A percentile compares a stretch with the other conserved stretches of the same genome.
Conservation (phyloP, 192 early-diverging fungal species). For the Funneliformis mosseae region DNA sequence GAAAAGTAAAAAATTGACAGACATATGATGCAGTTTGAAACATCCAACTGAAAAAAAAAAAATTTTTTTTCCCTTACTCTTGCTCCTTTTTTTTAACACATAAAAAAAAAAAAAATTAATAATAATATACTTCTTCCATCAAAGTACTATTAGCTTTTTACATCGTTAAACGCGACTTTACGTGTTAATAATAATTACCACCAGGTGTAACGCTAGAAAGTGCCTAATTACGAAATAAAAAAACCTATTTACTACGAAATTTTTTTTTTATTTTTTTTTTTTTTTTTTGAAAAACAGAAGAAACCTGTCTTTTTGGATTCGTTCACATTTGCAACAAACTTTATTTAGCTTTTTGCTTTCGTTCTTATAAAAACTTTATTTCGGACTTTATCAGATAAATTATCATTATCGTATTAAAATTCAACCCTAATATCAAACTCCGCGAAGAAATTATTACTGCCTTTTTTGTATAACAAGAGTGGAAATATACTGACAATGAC, state of each 20-base stretch:
- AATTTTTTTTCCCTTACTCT: neutral
- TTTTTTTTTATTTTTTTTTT: too few relatives aligned
- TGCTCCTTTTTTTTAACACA: too few relatives aligned
- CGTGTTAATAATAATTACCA: neutral
- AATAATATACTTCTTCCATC: neutral
- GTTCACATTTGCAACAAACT: neutral
- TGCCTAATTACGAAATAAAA: neutral
- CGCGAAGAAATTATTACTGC: too few relatives aligned
- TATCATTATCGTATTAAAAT: neutral
- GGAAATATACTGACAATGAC: conserved; percentile 5
- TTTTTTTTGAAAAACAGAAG: too few relatives aligned
- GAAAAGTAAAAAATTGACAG: too few relatives aligned
- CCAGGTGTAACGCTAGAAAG: neutral
- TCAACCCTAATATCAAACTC: too few relatives aligned
- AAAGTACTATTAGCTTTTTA: neutral
- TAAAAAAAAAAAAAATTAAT: neutral
- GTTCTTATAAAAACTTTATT: neutral
- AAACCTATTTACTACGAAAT: neutral
- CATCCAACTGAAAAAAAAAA: neutral
- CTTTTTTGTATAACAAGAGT: too few relatives aligned
- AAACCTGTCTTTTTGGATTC: too few relatives aligned
- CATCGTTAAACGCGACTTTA: neutral
- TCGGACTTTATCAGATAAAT: neutral
- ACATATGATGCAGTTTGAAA: too few relatives aligned
- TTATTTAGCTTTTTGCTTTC: neutral